Percentiles rank a stretch among this genome's conserved stretches.
These are phyloP conservation scores for Neofusicoccum ribis DNA, from an alignment of 2,329 filamentous ascomycete genomes.

Conservation along the genomic window DNA sequence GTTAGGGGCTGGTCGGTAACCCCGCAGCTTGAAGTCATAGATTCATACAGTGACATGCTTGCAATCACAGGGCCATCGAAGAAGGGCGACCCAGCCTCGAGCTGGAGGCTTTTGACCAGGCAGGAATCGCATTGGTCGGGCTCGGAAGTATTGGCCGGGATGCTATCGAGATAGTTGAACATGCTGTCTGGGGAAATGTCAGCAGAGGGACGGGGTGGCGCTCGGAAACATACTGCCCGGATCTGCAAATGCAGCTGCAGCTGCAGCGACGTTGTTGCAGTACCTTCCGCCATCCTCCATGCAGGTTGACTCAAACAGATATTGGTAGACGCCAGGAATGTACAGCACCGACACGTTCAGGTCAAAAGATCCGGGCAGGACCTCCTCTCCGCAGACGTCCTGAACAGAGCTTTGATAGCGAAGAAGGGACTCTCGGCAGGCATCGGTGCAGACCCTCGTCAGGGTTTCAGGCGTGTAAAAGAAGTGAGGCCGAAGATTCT, in stretches of 20 bases:
- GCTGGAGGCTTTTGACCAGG: background rate
- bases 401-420: background rate
- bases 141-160: no score
- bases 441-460: background rate
- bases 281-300: background rate
- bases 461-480: background rate
- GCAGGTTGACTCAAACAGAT: background rate
- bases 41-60: background rate
- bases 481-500: background rate
- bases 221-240: background rate
- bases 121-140: background rate
- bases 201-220: no score
- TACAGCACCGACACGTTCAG: background rate
- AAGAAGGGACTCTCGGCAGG: background rate
- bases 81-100: background rate
- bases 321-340: background rate
- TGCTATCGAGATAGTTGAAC: background rate
- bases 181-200: background rate
- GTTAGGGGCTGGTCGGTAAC: background rate
- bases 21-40: slow-evolving; percentile 11
- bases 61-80: background rate
- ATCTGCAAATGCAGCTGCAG: background rate
- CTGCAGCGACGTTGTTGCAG: background rate
- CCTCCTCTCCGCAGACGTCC: background rate
- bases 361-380: background rate